Percentiles rank a stretch among this genome's conserved stretches.
phyloP scores from a whole-genome alignment of 768 basidiomycete species.

The Russula ochroleuca region DNA sequence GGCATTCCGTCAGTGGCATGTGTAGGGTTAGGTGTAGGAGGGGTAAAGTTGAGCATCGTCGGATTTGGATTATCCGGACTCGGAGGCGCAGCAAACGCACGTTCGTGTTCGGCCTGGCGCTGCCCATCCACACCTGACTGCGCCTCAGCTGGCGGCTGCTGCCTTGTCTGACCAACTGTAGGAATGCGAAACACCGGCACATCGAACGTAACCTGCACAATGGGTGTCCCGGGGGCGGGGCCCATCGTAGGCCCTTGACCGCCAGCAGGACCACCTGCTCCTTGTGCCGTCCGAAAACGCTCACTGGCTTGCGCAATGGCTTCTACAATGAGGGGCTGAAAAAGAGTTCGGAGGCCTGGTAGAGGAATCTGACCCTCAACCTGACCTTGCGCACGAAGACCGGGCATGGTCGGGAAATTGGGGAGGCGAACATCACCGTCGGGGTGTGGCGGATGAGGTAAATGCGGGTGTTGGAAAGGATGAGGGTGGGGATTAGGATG shows the following conservation, averaged over 20 bases:
- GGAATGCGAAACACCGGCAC: slow-evolving; percentile 22
- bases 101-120: neutral
- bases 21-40: slow-evolving; percentile 8
- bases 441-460: neutral
- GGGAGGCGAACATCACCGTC: slow-evolving; percentile 9
- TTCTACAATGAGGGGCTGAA: slow-evolving; percentile 21
- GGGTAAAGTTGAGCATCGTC: neutral
- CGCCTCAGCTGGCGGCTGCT: slow-evolving; percentile 4
- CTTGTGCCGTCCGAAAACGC: slow-evolving; percentile 15
- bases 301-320: slow-evolving; percentile 21
- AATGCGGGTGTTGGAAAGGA: slow-evolving; percentile 3
- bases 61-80: slow-evolving; percentile 1
- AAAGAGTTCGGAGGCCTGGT: slow-evolving; percentile 25
- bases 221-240: slow-evolving; percentile 6
- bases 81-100: neutral
- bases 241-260: slow-evolving; percentile 11
- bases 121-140: neutral
- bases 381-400: slow-evolving; percentile 22
- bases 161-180: slow-evolving; percentile 6
- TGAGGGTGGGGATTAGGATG: slow-evolving; percentile 7
- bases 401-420: slow-evolving; percentile 18
- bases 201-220: slow-evolving; percentile 21
- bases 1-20: slow-evolving; percentile 7
- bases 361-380: slow-evolving; percentile 24
- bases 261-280: neutral